A percentile compares a stretch with the other conserved stretches of the same genome.
These are phyloP conservation scores for Myriosclerotinia scirpicola DNA, from an alignment of 2,329 filamentous ascomycete genomes.

Conservation along the genomic window DNA sequence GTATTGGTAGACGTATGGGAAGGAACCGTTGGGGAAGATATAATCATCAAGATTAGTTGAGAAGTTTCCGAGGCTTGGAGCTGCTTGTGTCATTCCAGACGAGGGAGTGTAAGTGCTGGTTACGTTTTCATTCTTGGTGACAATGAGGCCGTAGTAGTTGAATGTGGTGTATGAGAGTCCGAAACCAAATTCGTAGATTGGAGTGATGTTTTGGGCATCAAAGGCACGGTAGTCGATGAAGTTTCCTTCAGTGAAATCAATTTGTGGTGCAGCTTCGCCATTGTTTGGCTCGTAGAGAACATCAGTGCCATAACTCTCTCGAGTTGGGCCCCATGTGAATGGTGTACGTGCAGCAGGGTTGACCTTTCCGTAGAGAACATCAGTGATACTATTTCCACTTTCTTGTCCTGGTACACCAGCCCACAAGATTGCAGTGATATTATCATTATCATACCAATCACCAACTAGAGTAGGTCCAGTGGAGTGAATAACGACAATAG, in stretches of 20 bases:
- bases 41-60: conserved; percentile 65
- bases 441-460: conserved; percentile 71
- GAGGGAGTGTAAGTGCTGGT: conserved; percentile 48
- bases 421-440: conserved; percentile 82
- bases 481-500: conserved; percentile 87
- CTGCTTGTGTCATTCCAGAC: conserved; percentile 59
- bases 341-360: conserved; percentile 76
- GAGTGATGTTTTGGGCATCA: conserved; percentile 61
- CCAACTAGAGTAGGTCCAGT: conserved; percentile 76
- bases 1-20: conserved; percentile 49
- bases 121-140: conserved; percentile 34
- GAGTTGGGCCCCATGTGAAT: conserved; percentile 74
- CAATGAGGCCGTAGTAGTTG: conserved; percentile 64
- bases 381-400: conserved; percentile 74
- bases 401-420: conserved; percentile 82
- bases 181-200: conserved; percentile 78
- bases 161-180: conserved; percentile 82
- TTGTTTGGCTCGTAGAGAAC: conserved; percentile 60
- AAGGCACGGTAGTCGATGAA: conserved; percentile 83
- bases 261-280: conserved; percentile 63
- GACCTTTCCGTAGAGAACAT: conserved; percentile 79
- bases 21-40: conserved; percentile 60
- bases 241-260: conserved; percentile 72
- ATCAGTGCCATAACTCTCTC: conserved; percentile 48
- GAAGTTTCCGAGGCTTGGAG: conserved; percentile 62